Evolutionary conservation across 805 yeast genomes (phyloP).

Genomic region (Starmerella bombi): DNA sequence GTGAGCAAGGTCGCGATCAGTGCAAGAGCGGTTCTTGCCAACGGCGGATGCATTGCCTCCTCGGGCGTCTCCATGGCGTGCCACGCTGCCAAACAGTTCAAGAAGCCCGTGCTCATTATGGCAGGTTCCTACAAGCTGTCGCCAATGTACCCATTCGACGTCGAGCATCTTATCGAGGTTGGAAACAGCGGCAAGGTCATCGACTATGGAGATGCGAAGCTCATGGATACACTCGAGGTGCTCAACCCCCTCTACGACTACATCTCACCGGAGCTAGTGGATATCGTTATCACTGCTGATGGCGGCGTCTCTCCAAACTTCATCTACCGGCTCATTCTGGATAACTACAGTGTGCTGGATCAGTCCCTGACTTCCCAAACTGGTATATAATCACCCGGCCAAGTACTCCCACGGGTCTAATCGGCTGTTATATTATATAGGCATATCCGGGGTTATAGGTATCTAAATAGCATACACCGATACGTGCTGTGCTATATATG

Average conservation of each 20-base stretch:
- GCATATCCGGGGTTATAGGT: too few species aligned
- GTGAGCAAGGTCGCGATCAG: constrained; percentile 95
- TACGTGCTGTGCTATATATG: too few species aligned
- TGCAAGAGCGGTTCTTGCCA: constrained; percentile 82
- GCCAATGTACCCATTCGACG: constrained; percentile 82
- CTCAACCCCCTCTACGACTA: constrained; percentile 85
- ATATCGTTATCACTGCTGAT: constrained; percentile 84
- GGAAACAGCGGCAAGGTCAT: constrained; percentile 88
- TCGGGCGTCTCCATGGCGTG: constrained; percentile 89
- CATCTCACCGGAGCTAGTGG: constrained; percentile 85
- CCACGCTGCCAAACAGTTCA: constrained; percentile 88
- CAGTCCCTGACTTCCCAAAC: constrained; percentile 15
- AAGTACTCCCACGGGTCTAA: too few species aligned
- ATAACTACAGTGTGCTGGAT: constrained; percentile 81
- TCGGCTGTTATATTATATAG: too few species aligned
- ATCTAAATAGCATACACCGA: too few species aligned
- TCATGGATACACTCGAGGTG: constrained; percentile 63
- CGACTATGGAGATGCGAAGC: constrained; percentile 53
- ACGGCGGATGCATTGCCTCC: constrained; percentile 84
- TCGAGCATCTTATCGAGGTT: constrained; percentile 71
- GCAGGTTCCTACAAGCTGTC: constrained; percentile 89
- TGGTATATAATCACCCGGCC: too few species aligned
- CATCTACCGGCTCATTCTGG: constrained; percentile 87
- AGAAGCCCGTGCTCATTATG: constrained; percentile 92
- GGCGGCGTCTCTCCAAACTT: constrained; percentile 97